Base-by-base conservation (phyloP, 2,329 filamentous ascomycete genomes). In the Ophioceras dolichostomum region DNA sequence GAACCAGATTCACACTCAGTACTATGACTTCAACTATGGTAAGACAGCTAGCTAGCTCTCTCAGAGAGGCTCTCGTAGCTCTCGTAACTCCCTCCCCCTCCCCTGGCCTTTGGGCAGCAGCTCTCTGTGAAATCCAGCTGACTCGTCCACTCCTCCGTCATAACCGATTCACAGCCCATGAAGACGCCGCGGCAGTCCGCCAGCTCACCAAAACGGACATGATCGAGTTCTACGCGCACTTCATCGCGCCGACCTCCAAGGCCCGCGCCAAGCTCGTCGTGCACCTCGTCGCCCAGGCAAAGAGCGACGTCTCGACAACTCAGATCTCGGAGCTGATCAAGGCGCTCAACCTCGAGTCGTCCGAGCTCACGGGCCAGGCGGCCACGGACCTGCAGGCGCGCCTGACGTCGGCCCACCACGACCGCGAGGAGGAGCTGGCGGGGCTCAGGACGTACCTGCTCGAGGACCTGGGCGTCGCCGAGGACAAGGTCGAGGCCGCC, bases 1-100 rank as follows among this genome's bases (percentile, higher is more conserved):
- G 88, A 70, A 68, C 36, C 85, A 95, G 51, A 85, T 98, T 47
- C 73, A 76, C 36, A 82, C 72, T 37, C 88, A 95, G 54, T 84
- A 81, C 47, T 93, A 88, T 56, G 87, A 95, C 57, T 98, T 96
- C 58, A 71, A 86, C 50, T 76, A 83, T 54, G 76, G 89, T 87
- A 67, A 57, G 74, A 65, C 28, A 12, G 24, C 19, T 36, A 20
- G n/a, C n/a, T n/a, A n/a, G n/a, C n/a, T n/a, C n/a, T n/a, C n/a
- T n/a, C 26, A n/a, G n/a, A n/a, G n/a, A n/a, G n/a, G n/a, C n/a
- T n/a, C n/a, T n/a, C n/a, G n/a, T n/a, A n/a, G n/a, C n/a, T n/a
- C n/a, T n/a, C n/a, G n/a, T n/a, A n/a, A n/a, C n/a, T n/a, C n/a
- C n/a, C 17, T 32, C 4, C 16, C 21, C 16, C 38, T 20, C 40